Evolutionary conservation across 768 basidiomycete species (phyloP), one percentile per base, ranked within the genome.

Genomic region (Leccinum fibrillosum): DNA sequence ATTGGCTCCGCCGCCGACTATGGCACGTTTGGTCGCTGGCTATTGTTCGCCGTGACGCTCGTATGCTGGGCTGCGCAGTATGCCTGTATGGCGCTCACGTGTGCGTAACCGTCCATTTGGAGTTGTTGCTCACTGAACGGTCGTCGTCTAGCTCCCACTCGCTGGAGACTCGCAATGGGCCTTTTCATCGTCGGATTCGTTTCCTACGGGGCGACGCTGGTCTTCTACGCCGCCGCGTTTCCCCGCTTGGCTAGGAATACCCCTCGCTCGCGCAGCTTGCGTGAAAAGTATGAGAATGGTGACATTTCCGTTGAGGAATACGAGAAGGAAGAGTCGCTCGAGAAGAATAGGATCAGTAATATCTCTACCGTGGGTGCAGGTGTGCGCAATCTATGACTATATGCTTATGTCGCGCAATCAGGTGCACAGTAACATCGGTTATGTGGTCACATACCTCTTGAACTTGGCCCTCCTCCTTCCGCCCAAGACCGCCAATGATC

Each of bases 341-440:
- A 92, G 74, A 91, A 91, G 80, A 94, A 91, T 60, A 75, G 86
- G 60, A 88, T 94, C 57, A 90, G 90, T 66, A 92, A 91, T 64
- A 89, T 92, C 61, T 89, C 86, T 66, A 92, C 88, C 45, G 90
- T 90, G 49, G 50, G 80, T 62, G 4, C 17, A 9, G 9, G n/a
- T 30, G 4, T 5, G 1, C 17, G 3, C 5, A 35, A 23, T n/a
- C 25, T 48, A 15, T n/a, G 21, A 11, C 1, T 37, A 2, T 39
- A 23, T 23, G 13, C 39, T 48, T 19, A 47, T 10, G 10, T 28
- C 35, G 49, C 23, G 15, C 37, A 37, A 25, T 53, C 53, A 90
- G 90, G 83, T 79, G 53, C 89, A 90, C 66, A 88, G 86, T 64
- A 90, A 90, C 59, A 78, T 90, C 37, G 90, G 91, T 8, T 92